Percentiles rank a stretch among this genome's conserved stretches.
Evolutionary conservation across 2,329 filamentous ascomycete genomes (phyloP).

Genomic region (Fusarium marasasianum): DNA sequence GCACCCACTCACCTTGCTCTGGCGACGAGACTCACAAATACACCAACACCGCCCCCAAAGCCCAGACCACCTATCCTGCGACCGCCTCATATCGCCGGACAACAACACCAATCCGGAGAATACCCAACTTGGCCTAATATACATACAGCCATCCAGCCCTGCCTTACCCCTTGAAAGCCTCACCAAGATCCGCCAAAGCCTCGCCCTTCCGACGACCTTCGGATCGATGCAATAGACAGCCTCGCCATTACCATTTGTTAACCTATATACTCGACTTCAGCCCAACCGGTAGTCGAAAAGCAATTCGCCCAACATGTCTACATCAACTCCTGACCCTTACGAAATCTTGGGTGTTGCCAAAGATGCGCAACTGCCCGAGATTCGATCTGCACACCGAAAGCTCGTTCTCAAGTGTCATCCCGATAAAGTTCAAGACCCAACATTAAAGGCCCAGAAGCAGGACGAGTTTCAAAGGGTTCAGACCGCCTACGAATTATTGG

Average conservation of each 20-base stretch:
- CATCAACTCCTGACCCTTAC: constrained; percentile 79
- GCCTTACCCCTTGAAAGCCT: constrained; percentile 37
- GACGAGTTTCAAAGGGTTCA: constrained; percentile 93
- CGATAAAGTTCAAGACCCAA: constrained; percentile 85
- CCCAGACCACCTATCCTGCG: constrained; percentile 39
- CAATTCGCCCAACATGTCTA: constrained; percentile 53
- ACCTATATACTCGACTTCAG: constrained; percentile 31
- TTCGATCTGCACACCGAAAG: constrained; percentile 84
- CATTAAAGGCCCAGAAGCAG: constrained; percentile 79
- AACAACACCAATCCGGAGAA: constrained; percentile 27
- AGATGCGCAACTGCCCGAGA: constrained; percentile 74
- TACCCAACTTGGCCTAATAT: constrained; percentile 37
- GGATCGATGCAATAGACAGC: constrained; percentile 40
- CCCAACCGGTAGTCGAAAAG: constrained; percentile 19
- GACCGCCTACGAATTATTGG: constrained; percentile 90
- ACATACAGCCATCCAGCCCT: constrained; percentile 36
- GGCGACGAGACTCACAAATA: constrained; percentile 35
- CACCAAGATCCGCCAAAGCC: constrained; percentile 31
- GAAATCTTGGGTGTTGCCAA: constrained; percentile 76
- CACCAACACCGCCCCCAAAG: constrained; percentile 42
- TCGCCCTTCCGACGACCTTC: constrained; percentile 34
- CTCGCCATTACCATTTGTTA: constrained; percentile 10
- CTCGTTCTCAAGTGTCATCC: constrained; percentile 89
- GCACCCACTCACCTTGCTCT: constrained; percentile 40
- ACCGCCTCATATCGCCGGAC: constrained; percentile 24